Evolutionary conservation across 495 filamentous ascomycete species (phyloP).

Genomic region (Hyaloscypha variabilis): DNA sequence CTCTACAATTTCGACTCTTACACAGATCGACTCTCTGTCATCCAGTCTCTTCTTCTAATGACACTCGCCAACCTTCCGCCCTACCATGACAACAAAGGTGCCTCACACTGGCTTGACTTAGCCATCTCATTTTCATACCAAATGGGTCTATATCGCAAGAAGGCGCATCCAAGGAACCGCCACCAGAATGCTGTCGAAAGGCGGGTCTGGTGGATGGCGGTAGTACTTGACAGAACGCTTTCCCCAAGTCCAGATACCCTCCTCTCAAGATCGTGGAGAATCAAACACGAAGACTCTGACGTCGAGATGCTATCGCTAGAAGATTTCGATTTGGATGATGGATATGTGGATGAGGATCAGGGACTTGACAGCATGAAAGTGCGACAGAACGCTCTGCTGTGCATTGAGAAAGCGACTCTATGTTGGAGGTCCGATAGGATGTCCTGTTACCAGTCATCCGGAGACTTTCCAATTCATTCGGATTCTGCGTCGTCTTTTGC

Average conservation of each 20-base stretch:
- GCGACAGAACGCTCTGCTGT: neutral
- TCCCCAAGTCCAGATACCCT: conserved; percentile 56
- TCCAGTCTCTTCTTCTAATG: conserved; percentile 80
- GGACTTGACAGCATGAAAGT: neutral
- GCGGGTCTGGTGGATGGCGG: conserved; percentile 89
- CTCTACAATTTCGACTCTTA: conserved; percentile 87
- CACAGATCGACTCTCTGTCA: conserved; percentile 74
- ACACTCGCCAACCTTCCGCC: conserved; percentile 81
- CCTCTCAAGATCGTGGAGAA: conserved; percentile 80
- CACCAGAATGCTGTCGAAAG: conserved; percentile 75
- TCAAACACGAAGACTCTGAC: conserved; percentile 85
- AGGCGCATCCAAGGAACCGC: conserved; percentile 70
- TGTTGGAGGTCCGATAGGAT: too few relatives aligned
- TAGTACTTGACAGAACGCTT: conserved; percentile 83
- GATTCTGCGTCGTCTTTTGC: too few relatives aligned
- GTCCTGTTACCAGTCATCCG: too few relatives aligned
- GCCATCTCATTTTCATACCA: conserved; percentile 78
- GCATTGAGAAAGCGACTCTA: conserved; percentile 16
- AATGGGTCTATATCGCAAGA: conserved; percentile 78
- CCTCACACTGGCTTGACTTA: conserved; percentile 88
- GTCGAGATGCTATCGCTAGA: conserved; percentile 79
- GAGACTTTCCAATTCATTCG: too few relatives aligned
- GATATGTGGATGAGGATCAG: too few relatives aligned
- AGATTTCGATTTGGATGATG: conserved; percentile 68
- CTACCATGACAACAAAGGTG: conserved; percentile 81